Evolutionary conservation across 495 filamentous ascomycete species (phyloP).

Genomic region (Aspergillus conjunctus): DNA sequence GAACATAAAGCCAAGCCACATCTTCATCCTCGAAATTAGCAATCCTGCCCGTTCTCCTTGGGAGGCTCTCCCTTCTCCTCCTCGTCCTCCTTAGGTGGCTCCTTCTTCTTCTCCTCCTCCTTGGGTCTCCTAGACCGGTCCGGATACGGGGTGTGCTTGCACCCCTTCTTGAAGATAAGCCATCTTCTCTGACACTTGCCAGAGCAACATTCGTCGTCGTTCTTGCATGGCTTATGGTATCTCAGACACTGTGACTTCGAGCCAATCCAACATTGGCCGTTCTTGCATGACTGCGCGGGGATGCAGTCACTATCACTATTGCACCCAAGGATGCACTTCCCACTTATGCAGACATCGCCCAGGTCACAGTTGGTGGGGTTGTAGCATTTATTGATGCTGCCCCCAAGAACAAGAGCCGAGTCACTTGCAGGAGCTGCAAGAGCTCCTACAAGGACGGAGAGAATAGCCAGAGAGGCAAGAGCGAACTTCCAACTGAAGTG

Average conservation of each 20-base stretch:
- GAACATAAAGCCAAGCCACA: too few relatives aligned
- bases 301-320: slow-evolving; percentile 8
- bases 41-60: too few relatives aligned
- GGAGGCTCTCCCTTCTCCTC: too few relatives aligned
- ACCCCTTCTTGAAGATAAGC: slow-evolving; percentile 6
- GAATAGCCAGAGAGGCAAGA: slow-evolving; percentile 5
- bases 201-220: slow-evolving; percentile 20
- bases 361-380: too few relatives aligned
- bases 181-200: slow-evolving; percentile 11
- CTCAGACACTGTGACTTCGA: not conserved
- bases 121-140: too few relatives aligned
- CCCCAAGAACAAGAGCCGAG: not conserved
- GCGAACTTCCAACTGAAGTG: not conserved
- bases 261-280: slow-evolving; percentile 4
- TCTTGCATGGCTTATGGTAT: slow-evolving; percentile 6
- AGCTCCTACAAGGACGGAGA: not conserved
- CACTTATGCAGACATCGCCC: too few relatives aligned
- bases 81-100: too few relatives aligned
- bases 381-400: too few relatives aligned
- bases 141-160: not conserved
- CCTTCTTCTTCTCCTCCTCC: too few relatives aligned
- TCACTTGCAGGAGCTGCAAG: not conserved
- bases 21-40: too few relatives aligned
- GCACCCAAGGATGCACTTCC: not conserved
- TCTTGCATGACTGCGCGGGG: slow-evolving; percentile 8